A percentile compares a stretch with the other conserved stretches of the same genome.
phyloP scores from a whole-genome alignment of 2,329 filamentous ascomycete genomes.

The Zymoseptoria tritici region DNA sequence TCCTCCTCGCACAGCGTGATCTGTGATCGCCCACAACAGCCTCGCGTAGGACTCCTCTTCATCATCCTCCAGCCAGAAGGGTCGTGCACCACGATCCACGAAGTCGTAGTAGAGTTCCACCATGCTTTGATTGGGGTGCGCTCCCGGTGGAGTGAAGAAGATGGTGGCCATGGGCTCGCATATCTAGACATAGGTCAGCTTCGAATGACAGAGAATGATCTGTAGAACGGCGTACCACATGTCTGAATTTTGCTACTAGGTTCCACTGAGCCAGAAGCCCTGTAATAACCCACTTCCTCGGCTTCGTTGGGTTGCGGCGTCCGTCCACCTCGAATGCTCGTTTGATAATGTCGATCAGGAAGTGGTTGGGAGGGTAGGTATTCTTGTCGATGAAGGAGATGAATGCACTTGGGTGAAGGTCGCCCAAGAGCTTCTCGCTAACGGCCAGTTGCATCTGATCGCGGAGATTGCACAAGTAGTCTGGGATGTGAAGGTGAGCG shows the following conservation, averaged over 20 bases:
- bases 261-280: neutral
- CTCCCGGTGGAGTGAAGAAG: neutral
- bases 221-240: neutral
- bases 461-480: neutral
- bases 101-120: neutral
- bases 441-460: neutral
- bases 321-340: neutral
- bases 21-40: neutral
- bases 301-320: neutral
- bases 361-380: neutral
- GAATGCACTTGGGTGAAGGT: neutral
- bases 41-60: neutral
- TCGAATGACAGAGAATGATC: neutral
- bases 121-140: neutral
- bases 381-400: neutral
- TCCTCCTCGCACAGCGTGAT: neutral
- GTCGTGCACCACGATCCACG: neutral
- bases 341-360: neutral
- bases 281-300: neutral
- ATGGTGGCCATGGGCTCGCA: neutral
- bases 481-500: neutral
- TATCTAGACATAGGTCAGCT: neutral
- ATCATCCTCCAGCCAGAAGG: neutral
- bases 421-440: neutral
- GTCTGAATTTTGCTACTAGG: neutral